Evolutionary conservation across 371 early-diverging fungal species (phyloP).

Genomic region (Mortierella sp.): DNA sequence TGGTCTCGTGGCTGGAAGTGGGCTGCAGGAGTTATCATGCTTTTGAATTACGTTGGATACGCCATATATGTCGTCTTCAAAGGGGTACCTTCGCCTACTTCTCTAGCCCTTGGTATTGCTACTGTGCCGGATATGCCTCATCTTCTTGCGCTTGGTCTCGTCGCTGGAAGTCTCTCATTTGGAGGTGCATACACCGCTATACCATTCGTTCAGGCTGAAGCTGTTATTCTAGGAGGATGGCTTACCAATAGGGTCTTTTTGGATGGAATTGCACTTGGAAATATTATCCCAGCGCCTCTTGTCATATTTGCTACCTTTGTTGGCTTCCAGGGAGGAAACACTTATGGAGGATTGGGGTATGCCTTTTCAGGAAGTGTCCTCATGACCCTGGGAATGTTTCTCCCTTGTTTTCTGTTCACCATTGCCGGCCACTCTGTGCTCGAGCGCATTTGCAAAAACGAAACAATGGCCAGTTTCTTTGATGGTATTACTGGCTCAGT

Average conservation of each 20-base stretch:
- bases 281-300: slow-evolving; percentile 60
- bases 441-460: slow-evolving; percentile 50
- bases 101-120: slow-evolving; percentile 57
- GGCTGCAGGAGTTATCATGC: slow-evolving; percentile 30
- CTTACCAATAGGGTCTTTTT: slow-evolving; percentile 57
- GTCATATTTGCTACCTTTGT: slow-evolving; percentile 64
- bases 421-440: slow-evolving; percentile 59
- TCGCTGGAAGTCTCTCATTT: slow-evolving; percentile 59
- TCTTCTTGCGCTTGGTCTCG: slow-evolving; percentile 57
- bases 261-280: slow-evolving; percentile 62
- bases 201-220: slow-evolving; percentile 61
- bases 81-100: slow-evolving; percentile 55
- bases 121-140: slow-evolving; percentile 48
- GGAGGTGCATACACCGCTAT: slow-evolving; percentile 65
- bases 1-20: slow-evolving; percentile 29
- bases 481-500: slow-evolving; percentile 61
- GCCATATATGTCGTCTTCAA: slow-evolving; percentile 46
- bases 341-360: slow-evolving; percentile 43
- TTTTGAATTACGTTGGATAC: slow-evolving; percentile 42
- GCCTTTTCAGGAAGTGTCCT: slow-evolving; percentile 57
- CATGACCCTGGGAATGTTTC: slow-evolving; percentile 60
- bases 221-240: slow-evolving; percentile 61
- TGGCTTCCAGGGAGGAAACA: slow-evolving; percentile 58
- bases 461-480: slow-evolving; percentile 53
- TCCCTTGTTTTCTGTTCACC: slow-evolving; percentile 61